Evolutionary conservation across 139 green algal genomes (phyloP), one percentile per base, ranked within the genome.

Genomic region (Tetradesmus lagerheimii): DNA sequence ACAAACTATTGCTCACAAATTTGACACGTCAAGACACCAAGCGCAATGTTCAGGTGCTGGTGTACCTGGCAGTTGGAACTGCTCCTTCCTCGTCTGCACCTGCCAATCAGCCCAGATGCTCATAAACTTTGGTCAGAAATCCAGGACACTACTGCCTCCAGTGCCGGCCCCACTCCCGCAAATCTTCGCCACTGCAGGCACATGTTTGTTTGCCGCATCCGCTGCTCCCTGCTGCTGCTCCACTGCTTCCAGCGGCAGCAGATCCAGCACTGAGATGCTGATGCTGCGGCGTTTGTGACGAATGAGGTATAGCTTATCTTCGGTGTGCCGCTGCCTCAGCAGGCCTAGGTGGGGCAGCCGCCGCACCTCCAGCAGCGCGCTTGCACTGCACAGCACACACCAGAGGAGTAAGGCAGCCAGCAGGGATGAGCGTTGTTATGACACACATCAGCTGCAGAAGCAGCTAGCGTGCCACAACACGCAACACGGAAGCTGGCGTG

Each of bases 341-440:
- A 94, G 87, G 45, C 93, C 94, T 9, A 94, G 83, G 9, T 50
- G 35, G 1, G 92, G 93, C 37, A 97, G 88, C 90, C 95, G 95
- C 27, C 86, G 83, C 78, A 97, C 57, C 38, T 93, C 91, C 38
- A 98, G 90, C 79, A 97, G 86, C n/a, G 93, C 95, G 80, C 83
- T 86, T 18, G 92, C 93, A 90, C 93, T 96, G 92, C 92, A 87
- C 31, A 45, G 41, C 34, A 71, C 11, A 78, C 47, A 75, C n/a
- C 2, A 27, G 20, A 31, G 11, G 34, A 41, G 12, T 29, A n/a
- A 14, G 75, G 27, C 34, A 37, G 76, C 74, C 64, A 47, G 37
- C n/a, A 11, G 4, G 25, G 37, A 87, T 25, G 31, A 2, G 4
- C n/a, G 11, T 6, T 34, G 57, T 27, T 15, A 35, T 20, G 45